Conservation (phyloP, 345 rosid species). For the Eutrema heterophyllum region DNA sequence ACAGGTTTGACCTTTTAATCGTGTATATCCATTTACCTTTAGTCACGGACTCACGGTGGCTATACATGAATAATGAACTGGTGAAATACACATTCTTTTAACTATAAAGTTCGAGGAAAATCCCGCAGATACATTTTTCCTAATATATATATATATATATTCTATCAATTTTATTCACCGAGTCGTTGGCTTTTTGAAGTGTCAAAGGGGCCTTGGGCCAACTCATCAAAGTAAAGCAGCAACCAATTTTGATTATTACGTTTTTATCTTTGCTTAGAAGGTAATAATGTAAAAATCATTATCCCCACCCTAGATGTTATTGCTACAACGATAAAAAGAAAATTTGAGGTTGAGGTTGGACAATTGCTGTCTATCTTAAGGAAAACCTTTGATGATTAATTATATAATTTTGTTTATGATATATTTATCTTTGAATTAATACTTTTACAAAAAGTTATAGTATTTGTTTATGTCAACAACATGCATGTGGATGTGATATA, state of each 20-base stretch:
- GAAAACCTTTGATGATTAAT: not conserved
- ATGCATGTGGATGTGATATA: no score
- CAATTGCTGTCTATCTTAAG: not conserved
- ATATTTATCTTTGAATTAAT: not conserved
- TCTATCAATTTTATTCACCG: not conserved
- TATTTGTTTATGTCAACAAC: no score
- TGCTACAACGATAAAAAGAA: not conserved
- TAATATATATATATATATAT: not conserved
- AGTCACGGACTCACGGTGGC: not conserved
- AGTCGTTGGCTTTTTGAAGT: conserved; percentile 18
- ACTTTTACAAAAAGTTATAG: no score
- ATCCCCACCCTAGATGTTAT: not conserved
- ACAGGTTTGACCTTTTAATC: not conserved
- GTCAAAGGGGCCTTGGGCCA: not conserved
- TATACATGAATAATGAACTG: no score
- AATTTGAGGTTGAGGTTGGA: not conserved
- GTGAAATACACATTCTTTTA: not conserved
- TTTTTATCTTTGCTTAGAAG: conserved; percentile 12
- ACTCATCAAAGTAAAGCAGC: not conserved
- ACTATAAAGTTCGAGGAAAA: not conserved
- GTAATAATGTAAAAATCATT: not conserved
- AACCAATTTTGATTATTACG: not conserved
- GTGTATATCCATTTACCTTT: conserved; percentile 10
- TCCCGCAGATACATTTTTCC: not conserved
- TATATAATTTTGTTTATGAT: not conserved